Base-by-base conservation (phyloP, 179 eudicot genomes). In the Silene noctiflora region DNA sequence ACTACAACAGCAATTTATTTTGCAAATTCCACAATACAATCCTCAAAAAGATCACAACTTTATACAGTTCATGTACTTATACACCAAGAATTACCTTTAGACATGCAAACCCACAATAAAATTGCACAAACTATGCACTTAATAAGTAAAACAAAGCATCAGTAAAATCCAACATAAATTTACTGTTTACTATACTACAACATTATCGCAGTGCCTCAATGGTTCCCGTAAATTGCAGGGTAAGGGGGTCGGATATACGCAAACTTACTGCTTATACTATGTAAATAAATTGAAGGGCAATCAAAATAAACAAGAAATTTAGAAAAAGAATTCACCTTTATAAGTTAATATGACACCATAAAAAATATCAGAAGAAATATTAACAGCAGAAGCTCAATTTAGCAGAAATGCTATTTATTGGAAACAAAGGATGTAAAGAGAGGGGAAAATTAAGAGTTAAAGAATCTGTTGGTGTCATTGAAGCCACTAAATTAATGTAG, bases 401-500 rank as follows among this genome's bases (percentile, higher is more conserved):
- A 46, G 51, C 51, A 46, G 51, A 46, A 46, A 11, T 46, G 27
- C 14, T 19, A 60, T 9, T 22, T 63, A 63, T 63, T 63, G 6
- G 7, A 13, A 13, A 11, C 51, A 46, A 46, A 42, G 2, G 46
- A 42, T 42, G 11, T 9, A 9, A 42, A 33, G 25, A 64, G 53
- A 73, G n/a, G 13, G 4, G 33, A 21, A 67, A 31, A 16, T 11
- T 21, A 46, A 16, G 48, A n/a, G 66, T 55, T 11, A 7, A 75
- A 39, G 73, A 79, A 79, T 69, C 44, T 53, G 42, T 0, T 79
- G 76, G 83, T n/a, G 55, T 44, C 22, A 76, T 60, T 22, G 55
- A 79, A 76, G 77, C 85, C 85, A 79, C 83, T 55, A 4, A 55
- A 55, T 55, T 55, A 6, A n/a, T 55, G 60, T 55, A 17, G 17